Base-by-base conservation (phyloP, 768 basidiomycete genomes). In the Lactifluus volemus region DNA sequence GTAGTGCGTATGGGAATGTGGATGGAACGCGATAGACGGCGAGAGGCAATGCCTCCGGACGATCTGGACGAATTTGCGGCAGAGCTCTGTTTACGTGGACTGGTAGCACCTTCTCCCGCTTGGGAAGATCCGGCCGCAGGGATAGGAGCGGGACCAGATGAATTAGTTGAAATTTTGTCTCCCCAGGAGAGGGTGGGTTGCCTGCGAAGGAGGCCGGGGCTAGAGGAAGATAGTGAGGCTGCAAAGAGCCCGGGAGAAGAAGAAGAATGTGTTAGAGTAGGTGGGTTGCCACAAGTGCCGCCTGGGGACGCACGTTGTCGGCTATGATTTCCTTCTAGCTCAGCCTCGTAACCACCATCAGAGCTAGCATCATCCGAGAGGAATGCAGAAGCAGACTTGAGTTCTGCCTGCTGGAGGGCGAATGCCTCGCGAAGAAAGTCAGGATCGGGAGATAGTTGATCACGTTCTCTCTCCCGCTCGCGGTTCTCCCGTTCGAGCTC, bases 331-430 rank as follows among this genome's bases (percentile, higher is more conserved):
- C 76, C 77, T 69, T 88, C 86, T 49, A 78, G 73, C 74, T 94
- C 92, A 7, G 81, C 83, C 63, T 92, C 91, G 72, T 89, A 90
- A 39, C 89, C 88, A 66, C 88, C 84, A 73, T 92, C 90, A 32
- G 86, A 89, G 70, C 81, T 81, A 66, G 84, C 85, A 64, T 89
- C 87, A 69, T 89, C 88, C 47, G 78, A 75, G 68, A 84, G 84
- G 17, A 83, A 76, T 49, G 78, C 76, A 9, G 82, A 76, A 49
- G 78, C 75, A 4, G 80, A 79, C 53, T 80, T 77, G 55, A 80
- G 78, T 60, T 86, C 86, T 52, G 76, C 75, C 19, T 81, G 75
- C 36, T 83, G 83, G 67, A 81, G 79, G 62, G 78, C 73, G 69
- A 85, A 83, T 44, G 84, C 75, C 69, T 88, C 87, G 15, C 81